Evolutionary conservation across 2,329 filamentous ascomycete genomes (phyloP), one percentile per base, ranked within the genome.

Genomic region (Colletotrichum graminicola): DNA sequence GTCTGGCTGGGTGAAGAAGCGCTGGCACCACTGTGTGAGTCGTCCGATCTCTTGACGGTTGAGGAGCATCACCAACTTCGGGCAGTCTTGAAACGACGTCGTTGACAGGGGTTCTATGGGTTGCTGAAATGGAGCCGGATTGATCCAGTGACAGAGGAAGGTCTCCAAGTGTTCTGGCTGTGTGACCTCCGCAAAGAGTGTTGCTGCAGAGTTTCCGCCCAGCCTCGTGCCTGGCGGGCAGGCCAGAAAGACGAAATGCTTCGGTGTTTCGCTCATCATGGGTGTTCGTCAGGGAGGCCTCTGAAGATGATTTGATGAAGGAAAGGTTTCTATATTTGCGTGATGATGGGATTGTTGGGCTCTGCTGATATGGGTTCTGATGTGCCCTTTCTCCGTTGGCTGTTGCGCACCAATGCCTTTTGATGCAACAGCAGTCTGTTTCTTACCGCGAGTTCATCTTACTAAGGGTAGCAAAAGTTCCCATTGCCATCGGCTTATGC

Each of bases 241-340:
- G 26, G 49, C 49, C 6, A 63, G 49, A 26, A 63, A 63, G 36
- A 63, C 47, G 36, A 43, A 63, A 26, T 63, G 61, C 36, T 63
- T 63, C 11, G 49, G 61, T 29, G 11, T 1, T 41, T 43, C 26
- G 26, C 5, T 39, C 18, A 43, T 29, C 1, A 12, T 29, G 39
- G n/a, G 5, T 18, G 14, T 14, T 23, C 26, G 21, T 11, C 8
- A 4, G 0, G 8, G n/a, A 18, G 34, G 2, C 7, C 8, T 1
- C 41, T n/a, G 2, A 8, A 39, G 16, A n/a, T 36, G 1, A 5
- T 18, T 36, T 2, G 0, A 36, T n/a, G 18, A 32, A 1, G 16
- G 12, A 51, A 26, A 23, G 34, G 3, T 14, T 14, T 23, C 16
- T 26, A 11, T 56, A 3, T 23, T 3, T 39, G 7, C 14, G 21